A percentile compares a stretch with the other conserved stretches of the same genome.
Conservation (phyloP, 2,329 filamentous ascomycete genomes). For the Penicillium sp. region DNA sequence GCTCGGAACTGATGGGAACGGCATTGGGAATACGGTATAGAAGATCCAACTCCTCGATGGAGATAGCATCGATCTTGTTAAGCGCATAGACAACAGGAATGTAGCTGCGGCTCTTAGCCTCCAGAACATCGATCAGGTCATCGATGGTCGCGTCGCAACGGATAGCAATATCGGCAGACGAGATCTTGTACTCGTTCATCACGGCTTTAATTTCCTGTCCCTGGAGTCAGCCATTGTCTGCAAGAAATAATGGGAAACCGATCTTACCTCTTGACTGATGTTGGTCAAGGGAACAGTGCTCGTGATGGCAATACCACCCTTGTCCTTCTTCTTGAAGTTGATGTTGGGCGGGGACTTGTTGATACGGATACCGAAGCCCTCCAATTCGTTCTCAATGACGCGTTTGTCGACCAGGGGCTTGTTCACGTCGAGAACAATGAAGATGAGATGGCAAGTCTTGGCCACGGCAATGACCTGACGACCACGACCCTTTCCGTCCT, state of each 20-base stretch:
- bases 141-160: conserved; percentile 97
- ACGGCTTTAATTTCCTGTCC: conserved; percentile 86
- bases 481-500: conserved; percentile 96
- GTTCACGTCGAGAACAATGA: conserved; percentile 97
- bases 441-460: conserved; percentile 98
- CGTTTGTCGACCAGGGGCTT: conserved; percentile 97
- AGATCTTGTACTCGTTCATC: conserved; percentile 95
- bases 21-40: conserved; percentile 96
- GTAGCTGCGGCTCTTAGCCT: conserved; percentile 91
- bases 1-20: conserved; percentile 94
- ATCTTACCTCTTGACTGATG: conserved; percentile 73
- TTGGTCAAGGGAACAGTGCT: conserved; percentile 87
- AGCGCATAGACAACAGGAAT: conserved; percentile 99
- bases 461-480: conserved; percentile 98
- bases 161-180: conserved; percentile 94
- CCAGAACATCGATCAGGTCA: conserved; percentile 92
- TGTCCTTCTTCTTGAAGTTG: conserved; percentile 99
- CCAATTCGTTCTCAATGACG: conserved; percentile 89
- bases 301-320: conserved; percentile 94
- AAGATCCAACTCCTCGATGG: conserved; percentile 93
- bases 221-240: conserved; percentile 12
- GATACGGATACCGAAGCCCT: conserved; percentile 95
- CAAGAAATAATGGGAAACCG: background rate
- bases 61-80: conserved; percentile 98
- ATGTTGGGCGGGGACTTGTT: conserved; percentile 98